Evolutionary conservation across 108 stramenopile species (phyloP).

Genomic region (Schizochytrium sp.): DNA sequence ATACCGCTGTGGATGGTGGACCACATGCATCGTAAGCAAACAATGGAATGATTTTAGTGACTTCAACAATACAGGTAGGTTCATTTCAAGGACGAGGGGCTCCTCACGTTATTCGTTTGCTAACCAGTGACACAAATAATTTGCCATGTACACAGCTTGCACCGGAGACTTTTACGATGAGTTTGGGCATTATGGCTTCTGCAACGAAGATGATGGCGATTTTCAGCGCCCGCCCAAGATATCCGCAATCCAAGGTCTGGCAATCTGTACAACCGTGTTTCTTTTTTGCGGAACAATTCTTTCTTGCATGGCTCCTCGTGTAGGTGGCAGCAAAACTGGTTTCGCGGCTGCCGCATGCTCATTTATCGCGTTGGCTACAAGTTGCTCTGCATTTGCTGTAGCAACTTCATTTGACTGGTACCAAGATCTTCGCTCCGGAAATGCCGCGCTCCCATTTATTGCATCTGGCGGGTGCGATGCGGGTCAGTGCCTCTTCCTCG

Average conservation of each 20-base stretch:
- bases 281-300: not conserved
- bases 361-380: not conserved
- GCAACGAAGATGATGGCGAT: not conserved
- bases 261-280: not conserved
- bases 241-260: not conserved
- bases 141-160: not conserved
- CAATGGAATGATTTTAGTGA: constrained; percentile 35
- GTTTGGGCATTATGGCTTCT: constrained; percentile 27
- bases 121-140: too few relatives aligned
- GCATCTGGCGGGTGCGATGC: not conserved
- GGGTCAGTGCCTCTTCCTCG: not conserved
- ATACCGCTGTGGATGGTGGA: constrained; percentile 12
- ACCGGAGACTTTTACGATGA: not conserved
- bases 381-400: constrained; percentile 15
- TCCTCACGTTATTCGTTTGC: too few relatives aligned
- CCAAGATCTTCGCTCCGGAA: not conserved
- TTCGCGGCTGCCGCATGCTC: not conserved
- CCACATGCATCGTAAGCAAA: constrained; percentile 8
- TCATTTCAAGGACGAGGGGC: too few relatives aligned
- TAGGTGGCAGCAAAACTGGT: not conserved
- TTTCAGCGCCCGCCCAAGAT: constrained; percentile 7
- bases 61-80: not conserved
- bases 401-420: constrained; percentile 49
- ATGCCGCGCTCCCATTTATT: constrained; percentile 46
- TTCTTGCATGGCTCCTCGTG: not conserved